These are phyloP conservation scores for Phaeosphaeriaceae sp. DNA, from an alignment of 2,329 filamentous ascomycete species.

Conservation along the genomic window DNA sequence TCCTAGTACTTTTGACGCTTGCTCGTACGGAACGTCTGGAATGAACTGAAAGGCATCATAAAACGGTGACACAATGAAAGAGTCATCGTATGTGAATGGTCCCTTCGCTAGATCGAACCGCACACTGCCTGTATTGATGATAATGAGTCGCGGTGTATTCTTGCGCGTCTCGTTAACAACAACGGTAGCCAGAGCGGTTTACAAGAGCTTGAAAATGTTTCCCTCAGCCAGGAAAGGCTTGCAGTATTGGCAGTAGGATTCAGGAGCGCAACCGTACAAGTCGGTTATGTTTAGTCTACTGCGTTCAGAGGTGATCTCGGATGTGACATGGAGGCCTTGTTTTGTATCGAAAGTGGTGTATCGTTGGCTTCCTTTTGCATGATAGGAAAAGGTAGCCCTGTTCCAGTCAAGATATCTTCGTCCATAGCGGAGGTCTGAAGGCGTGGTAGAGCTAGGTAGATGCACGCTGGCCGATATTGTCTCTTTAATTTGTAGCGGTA, in stretches of 20 bases:
- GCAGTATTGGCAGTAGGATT: conserved; percentile 65
- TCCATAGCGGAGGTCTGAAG: conserved; percentile 55
- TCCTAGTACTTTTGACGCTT: conserved; percentile 50
- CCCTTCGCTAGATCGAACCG: conserved; percentile 69
- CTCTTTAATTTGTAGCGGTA: conserved; percentile 34
- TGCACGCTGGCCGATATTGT: conserved; percentile 33
- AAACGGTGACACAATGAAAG: conserved; percentile 65
- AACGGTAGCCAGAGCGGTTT: conserved; percentile 57
- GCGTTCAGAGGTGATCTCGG: conserved; percentile 59
- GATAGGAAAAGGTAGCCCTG: conserved; percentile 68
- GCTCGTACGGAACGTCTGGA: conserved; percentile 58
- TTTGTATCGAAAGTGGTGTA: conserved; percentile 56
- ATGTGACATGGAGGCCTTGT: conserved; percentile 55
- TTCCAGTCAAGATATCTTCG: conserved; percentile 74
- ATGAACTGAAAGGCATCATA: conserved; percentile 61
- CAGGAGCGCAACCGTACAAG: conserved; percentile 66
- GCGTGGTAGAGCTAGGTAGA: conserved; percentile 41
- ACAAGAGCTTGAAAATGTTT: conserved; percentile 63
- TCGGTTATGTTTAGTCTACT: conserved; percentile 61
- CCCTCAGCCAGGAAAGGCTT: conserved; percentile 59
- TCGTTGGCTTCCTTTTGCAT: conserved; percentile 60
- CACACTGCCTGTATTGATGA: conserved; percentile 66
- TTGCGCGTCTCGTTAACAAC: conserved; percentile 61
- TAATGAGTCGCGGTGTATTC: conserved; percentile 60
- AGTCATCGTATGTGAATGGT: conserved; percentile 63